Evolutionary conservation across 2,329 filamentous ascomycete species (phyloP).

Genomic region (Fusarium mundagurra): DNA sequence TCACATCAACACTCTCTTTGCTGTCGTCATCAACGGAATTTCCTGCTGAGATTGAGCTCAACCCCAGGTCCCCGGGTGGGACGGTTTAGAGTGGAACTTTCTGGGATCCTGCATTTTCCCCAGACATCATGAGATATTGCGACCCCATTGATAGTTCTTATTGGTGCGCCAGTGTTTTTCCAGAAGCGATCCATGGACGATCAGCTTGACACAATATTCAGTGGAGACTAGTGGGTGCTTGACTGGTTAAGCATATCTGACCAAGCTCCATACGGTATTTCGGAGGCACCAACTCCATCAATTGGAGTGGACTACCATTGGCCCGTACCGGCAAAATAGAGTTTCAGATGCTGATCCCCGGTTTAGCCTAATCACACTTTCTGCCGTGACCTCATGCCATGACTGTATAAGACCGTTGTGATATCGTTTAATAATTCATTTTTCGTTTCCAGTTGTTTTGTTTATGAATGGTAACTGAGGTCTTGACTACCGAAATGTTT

Average conservation of each 20-base stretch:
- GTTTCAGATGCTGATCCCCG: slow-evolving; percentile 7
- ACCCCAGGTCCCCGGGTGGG: not conserved
- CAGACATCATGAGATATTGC: not conserved
- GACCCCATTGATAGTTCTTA: not conserved
- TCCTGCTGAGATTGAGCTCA: not conserved
- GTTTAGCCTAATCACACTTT: slow-evolving; percentile 19
- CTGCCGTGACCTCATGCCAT: not conserved
- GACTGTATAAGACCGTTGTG: not conserved
- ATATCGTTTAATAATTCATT: too few species aligned
- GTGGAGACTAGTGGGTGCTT: not conserved
- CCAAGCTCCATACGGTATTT: slow-evolving; percentile 3
- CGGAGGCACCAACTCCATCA: slow-evolving; percentile 15
- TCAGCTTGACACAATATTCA: not conserved
- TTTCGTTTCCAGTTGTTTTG: not conserved
- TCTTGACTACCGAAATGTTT: not conserved
- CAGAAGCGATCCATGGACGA: not conserved
- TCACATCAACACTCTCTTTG: not conserved
- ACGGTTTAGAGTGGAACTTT: not conserved
- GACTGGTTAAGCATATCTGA: not conserved
- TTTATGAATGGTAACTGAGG: fast-evolving
- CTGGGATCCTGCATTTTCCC: not conserved
- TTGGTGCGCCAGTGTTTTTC: not conserved
- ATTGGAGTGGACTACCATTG: not conserved
- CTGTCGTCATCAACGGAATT: not conserved
- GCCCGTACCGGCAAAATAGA: slow-evolving; percentile 1